Evolutionary conservation across 2,329 filamentous ascomycete genomes (phyloP).

Genomic region (Scedosporium boydii): DNA sequence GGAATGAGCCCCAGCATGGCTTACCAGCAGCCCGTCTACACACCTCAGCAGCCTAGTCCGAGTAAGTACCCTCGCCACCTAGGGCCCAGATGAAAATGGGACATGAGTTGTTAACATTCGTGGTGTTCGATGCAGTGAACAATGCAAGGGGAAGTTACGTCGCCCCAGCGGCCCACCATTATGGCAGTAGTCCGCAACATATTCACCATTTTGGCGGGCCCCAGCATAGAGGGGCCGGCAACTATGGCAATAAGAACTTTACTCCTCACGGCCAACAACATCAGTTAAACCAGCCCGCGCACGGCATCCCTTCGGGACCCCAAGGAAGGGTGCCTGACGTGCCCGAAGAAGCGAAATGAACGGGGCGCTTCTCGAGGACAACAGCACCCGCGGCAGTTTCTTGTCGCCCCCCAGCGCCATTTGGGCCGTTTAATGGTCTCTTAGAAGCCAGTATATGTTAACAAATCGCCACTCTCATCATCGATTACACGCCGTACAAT

Average conservation of each 20-base stretch:
- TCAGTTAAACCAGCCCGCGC: conserved; percentile 22
- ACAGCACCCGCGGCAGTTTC: not conserved
- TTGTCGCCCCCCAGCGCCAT: not conserved
- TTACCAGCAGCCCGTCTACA: conserved; percentile 66
- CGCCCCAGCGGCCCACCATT: conserved; percentile 51
- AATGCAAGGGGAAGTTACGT: conserved; percentile 48
- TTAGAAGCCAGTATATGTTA: not conserved
- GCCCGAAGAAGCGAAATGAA: conserved; percentile 36
- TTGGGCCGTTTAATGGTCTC: not conserved
- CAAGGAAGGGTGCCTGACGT: conserved; percentile 25
- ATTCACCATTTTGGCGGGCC: conserved; percentile 50
- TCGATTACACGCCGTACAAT: not conserved
- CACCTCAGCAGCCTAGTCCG: conserved; percentile 60
- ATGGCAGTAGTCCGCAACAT: conserved; percentile 56
- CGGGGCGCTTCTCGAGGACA: not conserved
- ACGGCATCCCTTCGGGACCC: conserved; percentile 23
- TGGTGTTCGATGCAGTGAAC: conserved; percentile 35
- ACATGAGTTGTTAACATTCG: not conserved
- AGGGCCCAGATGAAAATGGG: not conserved
- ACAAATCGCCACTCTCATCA: not conserved
- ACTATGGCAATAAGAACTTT: conserved; percentile 40
- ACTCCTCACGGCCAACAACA: conserved; percentile 34
- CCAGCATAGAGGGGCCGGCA: conserved; percentile 50
- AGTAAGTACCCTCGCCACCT: conserved; percentile 47
- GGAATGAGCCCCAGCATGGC: conserved; percentile 68